Evolutionary conservation across 2,329 filamentous ascomycete species (phyloP).

Genomic region (Akanthomyces muscarius): DNA sequence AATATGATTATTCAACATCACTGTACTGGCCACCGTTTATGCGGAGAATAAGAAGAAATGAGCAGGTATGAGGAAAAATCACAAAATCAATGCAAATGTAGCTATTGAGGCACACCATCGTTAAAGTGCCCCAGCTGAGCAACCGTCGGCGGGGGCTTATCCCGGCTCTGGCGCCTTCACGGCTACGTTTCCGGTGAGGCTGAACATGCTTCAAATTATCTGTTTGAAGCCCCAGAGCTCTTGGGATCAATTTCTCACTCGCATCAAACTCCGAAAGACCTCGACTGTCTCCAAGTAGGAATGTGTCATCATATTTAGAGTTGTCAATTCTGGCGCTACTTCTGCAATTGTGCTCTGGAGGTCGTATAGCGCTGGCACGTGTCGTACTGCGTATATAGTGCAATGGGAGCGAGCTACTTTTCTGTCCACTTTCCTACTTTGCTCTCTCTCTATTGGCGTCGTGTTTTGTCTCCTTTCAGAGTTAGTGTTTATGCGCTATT

Average conservation of each 20-base stretch:
- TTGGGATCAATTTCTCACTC: background rate
- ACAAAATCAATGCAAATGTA: background rate
- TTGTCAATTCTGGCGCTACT: background rate
- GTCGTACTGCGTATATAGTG: background rate
- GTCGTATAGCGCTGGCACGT: background rate
- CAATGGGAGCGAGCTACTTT: background rate
- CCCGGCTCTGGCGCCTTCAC: background rate
- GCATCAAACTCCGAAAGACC: background rate
- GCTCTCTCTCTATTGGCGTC: background rate
- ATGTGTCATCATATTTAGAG: background rate
- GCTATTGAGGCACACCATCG: background rate
- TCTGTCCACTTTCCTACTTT: background rate
- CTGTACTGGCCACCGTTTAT: background rate
- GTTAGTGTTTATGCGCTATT: constrained; percentile 15
- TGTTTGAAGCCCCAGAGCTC: background rate
- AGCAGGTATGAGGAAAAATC: background rate
- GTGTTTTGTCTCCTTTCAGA: constrained; percentile 14
- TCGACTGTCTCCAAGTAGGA: background rate
- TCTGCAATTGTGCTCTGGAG: background rate
- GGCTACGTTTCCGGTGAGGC: constrained; percentile 11
- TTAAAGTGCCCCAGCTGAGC: background rate
- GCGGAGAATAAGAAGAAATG: background rate
- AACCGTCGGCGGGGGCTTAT: background rate
- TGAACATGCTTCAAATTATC: background rate
- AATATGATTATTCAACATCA: background rate